Evolutionary conservation across 2,329 filamentous ascomycete species (phyloP).

Genomic region (Hymenoscyphus fraxineus): DNA sequence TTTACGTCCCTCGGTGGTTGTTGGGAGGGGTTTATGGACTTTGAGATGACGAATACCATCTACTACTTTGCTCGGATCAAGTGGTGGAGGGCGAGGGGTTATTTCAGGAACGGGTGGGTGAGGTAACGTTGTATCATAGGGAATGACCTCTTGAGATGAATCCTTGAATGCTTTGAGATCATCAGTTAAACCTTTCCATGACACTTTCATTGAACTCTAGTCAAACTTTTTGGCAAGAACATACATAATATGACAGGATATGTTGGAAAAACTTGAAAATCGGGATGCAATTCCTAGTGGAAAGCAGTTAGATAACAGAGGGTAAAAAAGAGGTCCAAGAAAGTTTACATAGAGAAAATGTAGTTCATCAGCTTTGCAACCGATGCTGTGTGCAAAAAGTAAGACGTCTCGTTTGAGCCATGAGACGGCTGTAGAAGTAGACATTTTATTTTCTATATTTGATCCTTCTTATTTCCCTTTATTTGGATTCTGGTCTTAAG

Average conservation of each 20-base stretch:
- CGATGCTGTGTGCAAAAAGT: slow-evolving; percentile 10
- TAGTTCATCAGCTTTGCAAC: slow-evolving; percentile 9
- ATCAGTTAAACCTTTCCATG: no score
- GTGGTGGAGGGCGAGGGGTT: not conserved
- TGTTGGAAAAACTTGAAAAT: slow-evolving; percentile 11
- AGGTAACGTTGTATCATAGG: slow-evolving; percentile 8
- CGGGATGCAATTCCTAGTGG: slow-evolving; percentile 8
- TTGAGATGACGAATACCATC: slow-evolving; percentile 7
- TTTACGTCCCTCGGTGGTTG: not conserved
- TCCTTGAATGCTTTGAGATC: slow-evolving; percentile 10
- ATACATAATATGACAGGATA: slow-evolving; percentile 12
- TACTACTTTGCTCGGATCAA: slow-evolving; percentile 7
- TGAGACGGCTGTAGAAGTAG: slow-evolving; percentile 5
- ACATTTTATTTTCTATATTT: not conserved
- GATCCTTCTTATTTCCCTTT: not conserved
- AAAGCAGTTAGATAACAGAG: not conserved
- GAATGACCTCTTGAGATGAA: slow-evolving; percentile 8
- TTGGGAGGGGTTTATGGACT: slow-evolving; percentile 6
- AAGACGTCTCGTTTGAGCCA: slow-evolving; percentile 9
- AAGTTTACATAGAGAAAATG: slow-evolving; percentile 12
- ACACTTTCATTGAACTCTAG: not conserved
- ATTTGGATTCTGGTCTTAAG: not conserved
- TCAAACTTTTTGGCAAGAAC: not conserved
- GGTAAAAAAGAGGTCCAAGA: not conserved
- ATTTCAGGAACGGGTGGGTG: slow-evolving; percentile 8